Evolutionary conservation across 169 alveolate species (phyloP).

Genomic region (Cryptosporidium meleagridis): DNA sequence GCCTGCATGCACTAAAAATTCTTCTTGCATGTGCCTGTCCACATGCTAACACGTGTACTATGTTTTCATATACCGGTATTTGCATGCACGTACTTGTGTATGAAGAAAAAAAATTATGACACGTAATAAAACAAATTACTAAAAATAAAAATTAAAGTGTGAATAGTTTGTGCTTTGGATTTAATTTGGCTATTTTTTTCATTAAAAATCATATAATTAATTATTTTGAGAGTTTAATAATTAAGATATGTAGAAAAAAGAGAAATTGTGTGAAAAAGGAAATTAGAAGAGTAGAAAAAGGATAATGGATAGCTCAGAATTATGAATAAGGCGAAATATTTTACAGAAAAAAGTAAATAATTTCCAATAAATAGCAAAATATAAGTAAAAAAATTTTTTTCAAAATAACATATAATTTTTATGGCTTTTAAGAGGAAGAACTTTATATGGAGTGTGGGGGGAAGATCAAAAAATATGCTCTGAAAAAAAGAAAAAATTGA

Average conservation of each 20-base stretch:
- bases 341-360: too few species aligned
- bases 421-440: constrained; percentile 15
- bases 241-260: neutral
- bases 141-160: neutral
- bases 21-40: neutral
- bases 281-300: too few species aligned
- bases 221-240: too few species aligned
- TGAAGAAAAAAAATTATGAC: neutral
- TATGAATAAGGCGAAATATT: neutral
- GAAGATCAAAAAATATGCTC: constrained; percentile 10
- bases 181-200: too few species aligned
- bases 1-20: neutral
- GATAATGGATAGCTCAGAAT: neutral
- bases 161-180: too few species aligned
- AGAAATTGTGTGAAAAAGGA: neutral
- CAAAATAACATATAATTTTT: too few species aligned
- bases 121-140: neutral
- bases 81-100: neutral
- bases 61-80: neutral
- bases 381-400: too few species aligned
- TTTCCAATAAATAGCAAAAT: too few species aligned
- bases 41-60: neutral
- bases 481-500: neutral
- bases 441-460: constrained; percentile 34
- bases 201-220: too few species aligned